Base-by-base conservation (phyloP, 352 stramenopile species). In the Pythium myriotylum region DNA sequence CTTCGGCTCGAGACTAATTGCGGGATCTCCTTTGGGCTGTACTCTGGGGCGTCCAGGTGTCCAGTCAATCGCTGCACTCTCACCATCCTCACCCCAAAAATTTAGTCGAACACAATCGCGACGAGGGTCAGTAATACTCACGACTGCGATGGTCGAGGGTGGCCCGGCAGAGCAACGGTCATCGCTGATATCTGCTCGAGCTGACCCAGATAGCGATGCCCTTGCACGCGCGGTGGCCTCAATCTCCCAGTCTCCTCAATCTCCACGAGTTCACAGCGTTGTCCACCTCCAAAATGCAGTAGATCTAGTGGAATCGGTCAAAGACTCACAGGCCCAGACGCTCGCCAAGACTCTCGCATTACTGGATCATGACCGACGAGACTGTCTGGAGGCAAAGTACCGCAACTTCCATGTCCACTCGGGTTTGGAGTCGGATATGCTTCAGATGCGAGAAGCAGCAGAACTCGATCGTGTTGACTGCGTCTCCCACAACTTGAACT, bases 331-430 rank as follows among this genome's bases (percentile, higher is more conserved):
- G 22, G 70, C 77, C 0, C 49, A 63, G 26, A 50, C 66, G 1
- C 59, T 92, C 9, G 63, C 72, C 13, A 73, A 73, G 14, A 65
- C 76, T 0, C 54, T 92, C 22, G 56, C 69, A 33, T 47, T 66
- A 0, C 74, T 92, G 7, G 66, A 79, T 9, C 65, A 88, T 13
- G 76, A 84, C 54, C 79, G 84, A 8, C 70, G 66, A 35, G 67
- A 86, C 27, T 90, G 81, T 53, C 57, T 92, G 23, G 53, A 62
- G 2, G 26, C 63, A 40, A 91, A 92, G 55, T 89, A 78, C 62
- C 57, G 70, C 39, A 70, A 73, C 35, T 70, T 89, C 14, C 16
- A 53, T 19, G 56, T 86, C 20, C 49, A 70, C 12, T 62, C 69
- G 24, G 68, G 86, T 41, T 42, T 77, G 20, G 41, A 67, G 8